Evolutionary conservation across 2,329 filamentous ascomycete genomes (phyloP).

Genomic region (Fusarium sublunatum): DNA sequence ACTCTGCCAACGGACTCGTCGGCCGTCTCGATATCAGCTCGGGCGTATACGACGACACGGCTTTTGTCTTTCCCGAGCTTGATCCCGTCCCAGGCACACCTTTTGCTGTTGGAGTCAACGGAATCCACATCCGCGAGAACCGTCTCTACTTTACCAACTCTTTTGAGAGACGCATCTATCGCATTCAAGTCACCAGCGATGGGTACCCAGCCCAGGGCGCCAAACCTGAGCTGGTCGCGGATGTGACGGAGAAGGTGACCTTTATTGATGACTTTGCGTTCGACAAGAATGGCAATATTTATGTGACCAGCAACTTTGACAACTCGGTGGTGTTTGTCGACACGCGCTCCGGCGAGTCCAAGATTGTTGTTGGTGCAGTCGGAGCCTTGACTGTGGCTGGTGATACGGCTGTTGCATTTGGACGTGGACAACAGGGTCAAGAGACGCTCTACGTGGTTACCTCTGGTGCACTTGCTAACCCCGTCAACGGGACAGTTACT

Average conservation of each 20-base stretch:
- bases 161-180: conserved; percentile 23
- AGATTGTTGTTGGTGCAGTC: conserved; percentile 27
- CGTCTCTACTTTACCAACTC: conserved; percentile 38
- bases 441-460: conserved; percentile 31
- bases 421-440: conserved; percentile 22
- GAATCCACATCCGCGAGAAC: conserved; percentile 22
- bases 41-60: conserved; percentile 16
- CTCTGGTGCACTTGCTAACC: conserved; percentile 23
- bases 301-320: conserved; percentile 36
- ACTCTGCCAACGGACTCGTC: conserved; percentile 21
- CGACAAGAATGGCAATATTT: conserved; percentile 36
- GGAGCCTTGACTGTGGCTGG: conserved; percentile 37
- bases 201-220: conserved; percentile 29
- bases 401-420: conserved; percentile 36
- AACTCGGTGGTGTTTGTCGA: conserved; percentile 38
- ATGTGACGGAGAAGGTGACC: conserved; percentile 18
- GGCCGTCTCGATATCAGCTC: conserved; percentile 15
- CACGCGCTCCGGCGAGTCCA: conserved; percentile 16
- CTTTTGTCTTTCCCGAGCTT: conserved; percentile 29
- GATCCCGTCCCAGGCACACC: background rate
- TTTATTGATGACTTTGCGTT: conserved; percentile 43
- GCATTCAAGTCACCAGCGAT: conserved; percentile 24
- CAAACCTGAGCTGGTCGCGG: conserved; percentile 32
- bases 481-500: conserved; percentile 29
- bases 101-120: conserved; percentile 35